Percentiles rank a stretch among this genome's conserved stretches.
phyloP scores from a whole-genome alignment of 768 basidiomycete species.

The Hypholoma fasciculare region DNA sequence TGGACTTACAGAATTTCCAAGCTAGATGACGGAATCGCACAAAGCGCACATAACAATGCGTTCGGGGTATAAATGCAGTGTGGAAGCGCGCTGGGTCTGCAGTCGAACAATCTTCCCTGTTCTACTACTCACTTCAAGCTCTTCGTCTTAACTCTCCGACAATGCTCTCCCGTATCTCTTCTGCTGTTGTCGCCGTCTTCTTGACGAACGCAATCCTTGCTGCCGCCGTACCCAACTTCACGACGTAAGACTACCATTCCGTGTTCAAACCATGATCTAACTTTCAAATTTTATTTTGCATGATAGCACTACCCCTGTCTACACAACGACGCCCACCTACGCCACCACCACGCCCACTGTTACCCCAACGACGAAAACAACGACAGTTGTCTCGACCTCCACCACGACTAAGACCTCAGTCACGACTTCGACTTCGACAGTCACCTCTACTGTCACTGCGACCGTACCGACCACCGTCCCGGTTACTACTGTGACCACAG shows the following conservation, averaged over 20 bases:
- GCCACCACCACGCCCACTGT: background rate
- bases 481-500: background rate
- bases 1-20: background rate
- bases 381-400: background rate
- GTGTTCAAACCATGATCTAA: background rate
- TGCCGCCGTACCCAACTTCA: background rate
- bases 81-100: background rate
- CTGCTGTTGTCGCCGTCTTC: background rate
- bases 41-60: background rate
- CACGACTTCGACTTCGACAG: background rate
- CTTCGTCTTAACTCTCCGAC: background rate
- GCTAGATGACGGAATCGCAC: background rate
- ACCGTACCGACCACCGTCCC: slow-evolving; percentile 5
- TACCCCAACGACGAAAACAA: too few species aligned
- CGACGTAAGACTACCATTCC: background rate
- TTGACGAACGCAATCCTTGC: background rate
- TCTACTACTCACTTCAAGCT: background rate
- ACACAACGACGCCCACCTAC: background rate
- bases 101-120: background rate
- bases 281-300: background rate
- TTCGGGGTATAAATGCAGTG: background rate
- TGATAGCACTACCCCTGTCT: background rate
- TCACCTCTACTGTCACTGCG: background rate
- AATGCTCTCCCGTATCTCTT: background rate
- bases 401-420: too few species aligned